Conservation (phyloP, 106 monocot species). For the Allium sativum region DNA sequence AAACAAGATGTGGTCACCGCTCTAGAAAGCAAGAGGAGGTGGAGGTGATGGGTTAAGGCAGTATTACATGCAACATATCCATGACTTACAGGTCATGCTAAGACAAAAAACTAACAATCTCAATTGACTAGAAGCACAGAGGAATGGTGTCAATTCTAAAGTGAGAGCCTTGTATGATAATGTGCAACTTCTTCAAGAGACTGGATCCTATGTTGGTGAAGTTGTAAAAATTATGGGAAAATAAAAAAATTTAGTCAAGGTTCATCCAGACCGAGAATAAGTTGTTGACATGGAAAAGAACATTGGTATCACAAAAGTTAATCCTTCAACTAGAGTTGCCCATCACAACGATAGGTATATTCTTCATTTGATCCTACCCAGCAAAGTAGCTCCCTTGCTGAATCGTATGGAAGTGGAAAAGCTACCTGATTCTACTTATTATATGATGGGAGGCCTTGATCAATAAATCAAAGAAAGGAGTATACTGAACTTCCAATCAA, state of each 20-base stretch:
- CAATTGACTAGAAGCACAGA: slow-evolving; percentile 94
- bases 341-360: slow-evolving; percentile 96
- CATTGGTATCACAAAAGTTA: slow-evolving; percentile 97
- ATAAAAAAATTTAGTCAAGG: slow-evolving; percentile 94
- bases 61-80: slow-evolving; percentile 93
- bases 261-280: slow-evolving; percentile 98
- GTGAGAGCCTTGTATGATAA: slow-evolving; percentile 94
- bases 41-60: slow-evolving; percentile 87
- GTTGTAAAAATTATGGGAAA: slow-evolving; percentile 99
- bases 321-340: slow-evolving; percentile 93
- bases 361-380: slow-evolving; percentile 86
- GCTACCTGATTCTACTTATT: slow-evolving; percentile 98
- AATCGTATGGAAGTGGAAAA: slow-evolving; percentile 99
- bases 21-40: slow-evolving; percentile 34
- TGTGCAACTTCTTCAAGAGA: slow-evolving; percentile 87
- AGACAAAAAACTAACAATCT: slow-evolving; percentile 92
- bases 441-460: slow-evolving; percentile 99
- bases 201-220: slow-evolving; percentile 99
- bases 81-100: slow-evolving; percentile 82
- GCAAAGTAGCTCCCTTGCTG: slow-evolving; percentile 93
- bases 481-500: slow-evolving; percentile 98
- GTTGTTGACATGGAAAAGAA: slow-evolving; percentile 94
- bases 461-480: slow-evolving; percentile 99
- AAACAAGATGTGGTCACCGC: slow-evolving; percentile 20
- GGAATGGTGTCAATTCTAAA: slow-evolving; percentile 95